These are phyloP conservation scores for Trypanosoma scelopori DNA, from an alignment of 208 protist genomes.

Conservation along the genomic window DNA sequence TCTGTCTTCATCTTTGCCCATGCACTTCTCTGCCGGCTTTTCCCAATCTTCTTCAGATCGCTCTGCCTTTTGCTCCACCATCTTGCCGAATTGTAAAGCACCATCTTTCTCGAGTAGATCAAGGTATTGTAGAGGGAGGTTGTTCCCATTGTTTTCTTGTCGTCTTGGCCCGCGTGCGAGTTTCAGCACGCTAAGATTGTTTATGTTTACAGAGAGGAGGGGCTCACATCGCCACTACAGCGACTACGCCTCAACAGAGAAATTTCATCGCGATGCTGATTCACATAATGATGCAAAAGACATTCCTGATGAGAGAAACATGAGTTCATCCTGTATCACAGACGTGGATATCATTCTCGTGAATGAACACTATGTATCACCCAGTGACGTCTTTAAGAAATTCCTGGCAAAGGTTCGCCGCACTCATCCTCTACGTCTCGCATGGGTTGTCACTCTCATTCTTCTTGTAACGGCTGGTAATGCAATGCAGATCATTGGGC, in stretches of 20 bases:
- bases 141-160: no score
- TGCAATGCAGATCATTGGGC: conserved; percentile 80
- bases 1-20: no score
- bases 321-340: not conserved
- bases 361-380: not conserved
- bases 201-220: not conserved
- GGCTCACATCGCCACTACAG: not conserved
- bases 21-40: no score
- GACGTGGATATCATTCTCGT: not conserved
- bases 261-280: not conserved
- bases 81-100: no score
- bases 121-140: no score
- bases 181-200: no score
- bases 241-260: no score
- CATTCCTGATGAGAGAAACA: not conserved
- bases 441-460: conserved; percentile 53
- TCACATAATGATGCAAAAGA: conserved; percentile 4
- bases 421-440: conserved; percentile 38
- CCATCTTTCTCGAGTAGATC: no score
- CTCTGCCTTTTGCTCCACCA: no score
- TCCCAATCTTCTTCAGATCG: no score
- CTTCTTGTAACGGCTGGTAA: conserved; percentile 69
- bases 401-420: conserved; percentile 27
- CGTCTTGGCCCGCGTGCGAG: no score
- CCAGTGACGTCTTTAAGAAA: conserved; percentile 4